A percentile compares a stretch with the other conserved stretches of the same genome.
These are phyloP conservation scores for Pleurotus djamor DNA, from an alignment of 768 basidiomycete species.

Conservation along the genomic window DNA sequence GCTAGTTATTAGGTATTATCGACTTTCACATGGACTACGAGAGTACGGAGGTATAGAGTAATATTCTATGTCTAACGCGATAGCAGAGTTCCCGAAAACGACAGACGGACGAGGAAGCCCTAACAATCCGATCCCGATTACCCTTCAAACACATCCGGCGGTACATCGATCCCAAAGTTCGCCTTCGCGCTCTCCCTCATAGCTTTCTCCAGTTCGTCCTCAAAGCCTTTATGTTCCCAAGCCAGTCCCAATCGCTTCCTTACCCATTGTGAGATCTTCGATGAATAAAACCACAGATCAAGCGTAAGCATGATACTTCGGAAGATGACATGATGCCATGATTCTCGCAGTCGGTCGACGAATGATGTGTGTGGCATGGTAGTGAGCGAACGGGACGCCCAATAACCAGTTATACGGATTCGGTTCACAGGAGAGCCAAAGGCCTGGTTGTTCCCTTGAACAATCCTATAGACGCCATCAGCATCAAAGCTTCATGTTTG, in stretches of 20 bases:
- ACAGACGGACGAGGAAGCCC: too few species aligned
- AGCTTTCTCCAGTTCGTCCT: slow-evolving; percentile 77
- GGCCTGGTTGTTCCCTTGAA: slow-evolving; percentile 75
- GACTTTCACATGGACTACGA: too few species aligned
- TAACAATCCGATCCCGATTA: slow-evolving; percentile 9
- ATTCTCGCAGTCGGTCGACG: slow-evolving; percentile 43
- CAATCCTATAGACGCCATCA: slow-evolving; percentile 29
- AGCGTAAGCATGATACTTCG: slow-evolving; percentile 59
- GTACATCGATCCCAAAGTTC: slow-evolving; percentile 77
- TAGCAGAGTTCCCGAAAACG: too few species aligned
- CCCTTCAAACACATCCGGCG: slow-evolving; percentile 52
- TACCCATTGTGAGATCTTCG: slow-evolving; percentile 50
- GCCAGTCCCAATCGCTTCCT: slow-evolving; percentile 35
- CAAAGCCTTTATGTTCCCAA: slow-evolving; percentile 51
- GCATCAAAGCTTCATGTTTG: too few species aligned
- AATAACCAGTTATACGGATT: slow-evolving; percentile 87
- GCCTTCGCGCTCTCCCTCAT: slow-evolving; percentile 76
- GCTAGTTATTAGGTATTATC: too few species aligned
- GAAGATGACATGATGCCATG: slow-evolving; percentile 63
- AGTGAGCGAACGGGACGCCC: slow-evolving; percentile 70
- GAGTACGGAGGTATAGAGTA: too few species aligned
- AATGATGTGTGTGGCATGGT: slow-evolving; percentile 39
- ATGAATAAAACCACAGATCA: slow-evolving; percentile 72
- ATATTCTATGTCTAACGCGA: too few species aligned
- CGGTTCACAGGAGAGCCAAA: slow-evolving; percentile 88